Evolutionary conservation across 2,329 filamentous ascomycete species (phyloP).

Genomic region (Venturia oleaginea): DNA sequence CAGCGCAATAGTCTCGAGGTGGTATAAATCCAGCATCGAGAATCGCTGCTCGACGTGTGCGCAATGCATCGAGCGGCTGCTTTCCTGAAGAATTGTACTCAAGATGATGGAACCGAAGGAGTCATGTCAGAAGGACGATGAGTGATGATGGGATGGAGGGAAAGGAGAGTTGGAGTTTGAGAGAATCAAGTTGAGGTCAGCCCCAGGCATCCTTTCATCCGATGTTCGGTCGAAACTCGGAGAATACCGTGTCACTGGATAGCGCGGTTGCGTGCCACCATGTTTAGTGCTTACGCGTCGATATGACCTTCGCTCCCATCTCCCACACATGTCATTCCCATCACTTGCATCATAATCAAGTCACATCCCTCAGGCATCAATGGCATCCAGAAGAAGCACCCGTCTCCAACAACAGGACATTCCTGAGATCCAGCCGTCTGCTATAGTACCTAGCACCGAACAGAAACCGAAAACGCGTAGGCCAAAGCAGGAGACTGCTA

Average conservation of each 20-base stretch:
- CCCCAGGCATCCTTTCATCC: neutral
- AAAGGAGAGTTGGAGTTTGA: neutral
- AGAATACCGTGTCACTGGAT: neutral
- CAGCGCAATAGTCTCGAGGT: too few species aligned
- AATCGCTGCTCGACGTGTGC: too few species aligned
- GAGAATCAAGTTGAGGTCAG: neutral
- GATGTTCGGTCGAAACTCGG: neutral
- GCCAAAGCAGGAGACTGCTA: neutral
- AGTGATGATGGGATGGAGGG: neutral
- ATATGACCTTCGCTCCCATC: neutral
- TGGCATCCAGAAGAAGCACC: constrained; percentile 9
- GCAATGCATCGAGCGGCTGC: too few species aligned
- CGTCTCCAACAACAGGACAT: neutral
- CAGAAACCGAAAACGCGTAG: neutral
- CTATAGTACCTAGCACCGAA: neutral
- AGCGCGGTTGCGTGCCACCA: neutral
- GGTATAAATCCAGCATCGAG: too few species aligned
- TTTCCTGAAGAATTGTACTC: too few species aligned
- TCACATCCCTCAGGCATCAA: neutral
- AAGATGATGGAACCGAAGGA: too few species aligned
- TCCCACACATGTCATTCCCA: neutral
- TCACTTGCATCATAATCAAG: neutral
- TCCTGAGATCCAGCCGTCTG: neutral
- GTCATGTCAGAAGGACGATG: neutral
- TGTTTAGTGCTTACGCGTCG: neutral